These are phyloP conservation scores for Sanghuangporus baumii DNA, from an alignment of 1,284 basidiomycete species.

Conservation along the genomic window DNA sequence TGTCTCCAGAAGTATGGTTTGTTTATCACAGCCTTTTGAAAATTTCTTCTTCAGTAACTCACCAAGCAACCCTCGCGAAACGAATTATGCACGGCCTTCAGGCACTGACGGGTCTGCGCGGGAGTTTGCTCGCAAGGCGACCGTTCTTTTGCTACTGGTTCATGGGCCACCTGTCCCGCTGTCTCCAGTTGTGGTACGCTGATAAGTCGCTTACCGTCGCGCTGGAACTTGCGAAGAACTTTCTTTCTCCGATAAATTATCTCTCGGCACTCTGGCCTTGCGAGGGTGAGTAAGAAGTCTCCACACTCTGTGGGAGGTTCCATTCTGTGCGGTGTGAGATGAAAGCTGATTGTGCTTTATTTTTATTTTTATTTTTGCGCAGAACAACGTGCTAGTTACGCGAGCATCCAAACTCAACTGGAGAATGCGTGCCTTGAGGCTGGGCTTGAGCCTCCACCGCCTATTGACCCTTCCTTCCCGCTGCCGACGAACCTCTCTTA, in stretches of 20 bases:
- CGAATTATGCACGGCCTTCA: conserved; percentile 55
- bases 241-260: conserved; percentile 60
- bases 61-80: conserved; percentile 57
- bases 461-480: conserved; percentile 10
- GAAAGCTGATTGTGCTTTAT: neutral
- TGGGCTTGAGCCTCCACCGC: conserved; percentile 10
- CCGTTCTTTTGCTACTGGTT: conserved; percentile 77
- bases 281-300: conserved; percentile 36
- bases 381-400: conserved; percentile 15
- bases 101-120: conserved; percentile 55
- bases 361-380: neutral
- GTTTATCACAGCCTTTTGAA: conserved; percentile 8
- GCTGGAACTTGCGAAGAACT: conserved; percentile 57
- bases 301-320: neutral
- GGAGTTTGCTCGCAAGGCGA: conserved; percentile 46
- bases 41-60: conserved; percentile 40
- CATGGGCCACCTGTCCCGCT: conserved; percentile 56
- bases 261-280: conserved; percentile 66
- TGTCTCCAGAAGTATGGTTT: neutral
- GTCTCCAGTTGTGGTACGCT: conserved; percentile 53
- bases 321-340: neutral
- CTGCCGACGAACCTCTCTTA: neutral
- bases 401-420: conserved; percentile 3
- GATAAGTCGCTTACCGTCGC: conserved; percentile 57
- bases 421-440: conserved; percentile 8